Evolutionary conservation across 371 early-diverging fungal species (phyloP), one percentile per base, ranked within the genome.

Genomic region (Haplosporangium sp.): DNA sequence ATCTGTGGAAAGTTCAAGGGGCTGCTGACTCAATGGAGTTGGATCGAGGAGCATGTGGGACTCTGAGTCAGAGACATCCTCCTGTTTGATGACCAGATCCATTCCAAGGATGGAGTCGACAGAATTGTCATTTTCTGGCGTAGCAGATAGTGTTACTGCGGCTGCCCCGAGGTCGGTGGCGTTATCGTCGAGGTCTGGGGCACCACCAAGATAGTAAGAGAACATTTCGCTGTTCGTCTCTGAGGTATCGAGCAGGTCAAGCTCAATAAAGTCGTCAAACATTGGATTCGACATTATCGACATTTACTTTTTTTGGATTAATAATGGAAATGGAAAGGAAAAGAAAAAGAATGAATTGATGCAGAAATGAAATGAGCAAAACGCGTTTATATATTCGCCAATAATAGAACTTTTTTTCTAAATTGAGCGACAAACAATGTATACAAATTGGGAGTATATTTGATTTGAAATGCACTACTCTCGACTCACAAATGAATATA

Each of bases 191-290:
- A 72, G 55, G 45, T 60, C 72, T 2, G 64, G 11, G 52, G 72
- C 44, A 20, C 45, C 61, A 2, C 67, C 72, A 38, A 77, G 77
- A 27, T 71, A 77, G 65, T 56, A 77, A 7, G 77, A 68, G 58
- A 68, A 77, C 69, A 77, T 63, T 39, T 72, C 77, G 52, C 63
- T 65, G 34, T 58, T 67, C 13, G 74, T 62, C 60, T 62, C 66
- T 13, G 76, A 65, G 37, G 72, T 50, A 44, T 77, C 77, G 58
- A 77, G 69, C 69, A 77, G 27, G 66, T 77, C 77, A 52, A 77
- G 77, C 69, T 77, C 69, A 52, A 77, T 63, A 61, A 72, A 77
- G 69, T 77, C 77, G 72, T 77, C 77, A 72, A 77, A 77, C 65
- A 77, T 63, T 47, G 77, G 77, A 57, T 72, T 77, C 65, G 72